Base-by-base conservation (phyloP, 2,329 filamentous ascomycete genomes). In the Diaporthe australafricana region DNA sequence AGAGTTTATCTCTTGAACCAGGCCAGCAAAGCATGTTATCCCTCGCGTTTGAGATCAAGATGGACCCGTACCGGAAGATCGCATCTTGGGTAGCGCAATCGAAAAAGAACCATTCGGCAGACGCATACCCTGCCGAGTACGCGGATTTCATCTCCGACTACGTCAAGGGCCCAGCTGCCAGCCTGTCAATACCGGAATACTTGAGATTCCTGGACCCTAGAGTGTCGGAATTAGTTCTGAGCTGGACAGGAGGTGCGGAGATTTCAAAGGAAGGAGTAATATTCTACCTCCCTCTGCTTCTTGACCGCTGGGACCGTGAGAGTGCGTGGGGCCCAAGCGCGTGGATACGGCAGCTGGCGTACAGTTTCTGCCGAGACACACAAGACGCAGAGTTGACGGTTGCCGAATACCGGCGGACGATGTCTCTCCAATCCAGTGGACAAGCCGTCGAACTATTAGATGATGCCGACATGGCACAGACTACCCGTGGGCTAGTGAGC, bases 261-360 rank as follows among this genome's bases (percentile, higher is more conserved):
- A 4, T 7, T 16, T 75, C 76, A 53, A 77, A 76, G 27, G 77
- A 80, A 32, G 72, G 73, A 5, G 73, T 79, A 11, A 76, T 78
- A 1, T 81, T 84, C 71, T 85, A 83, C 67, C 74, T 84, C 2
- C 84, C 84, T 1, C 76, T 82, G 20, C 77, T 86, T 22, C 75
- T 85, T 12, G 84, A 85, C 71, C 80, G 79, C 47, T 81, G 81
- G 45, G 72, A 77, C 0, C 78, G 76, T 14, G 80, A 78, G 57
- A 85, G 81, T 69, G 79, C 81, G 0, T 86, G 84, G 84, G 78
- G 80, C 25, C 73, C 76, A 35, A 85, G 83, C 72, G 79, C 77
- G 5, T 60, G 73, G 0, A 71, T 82, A 27, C 80, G 84, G 16
- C 74, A 80, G 27, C 74, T 83, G 17, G 82, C 82, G 7, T 85